Percentiles rank a stretch among this genome's conserved stretches.
phyloP scores from a whole-genome alignment of 1,139 yeast genomes.

The Yamadazyma triangularis region DNA sequence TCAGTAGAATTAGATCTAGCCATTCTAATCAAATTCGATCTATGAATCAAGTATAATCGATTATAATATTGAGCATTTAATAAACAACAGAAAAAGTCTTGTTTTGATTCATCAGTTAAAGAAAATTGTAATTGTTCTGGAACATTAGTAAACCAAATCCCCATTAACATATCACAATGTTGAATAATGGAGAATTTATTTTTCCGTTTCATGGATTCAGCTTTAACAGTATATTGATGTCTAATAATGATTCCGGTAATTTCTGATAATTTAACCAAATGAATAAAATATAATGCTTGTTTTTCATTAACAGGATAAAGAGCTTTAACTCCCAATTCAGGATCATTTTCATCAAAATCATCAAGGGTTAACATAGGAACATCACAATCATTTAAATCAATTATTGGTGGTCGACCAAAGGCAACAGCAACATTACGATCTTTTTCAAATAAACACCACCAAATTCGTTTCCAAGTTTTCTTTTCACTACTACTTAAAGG shows the following conservation, averaged over 20 bases:
- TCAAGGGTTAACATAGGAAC: conserved; percentile 66
- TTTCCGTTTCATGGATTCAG: conserved; percentile 49
- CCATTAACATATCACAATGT: conserved; percentile 77
- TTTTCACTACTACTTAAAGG: conserved; percentile 39
- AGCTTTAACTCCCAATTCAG: conserved; percentile 36
- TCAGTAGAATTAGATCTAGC: conserved; percentile 40
- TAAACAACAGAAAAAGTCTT: conserved; percentile 55
- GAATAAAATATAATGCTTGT: conserved; percentile 56
- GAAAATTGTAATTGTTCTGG: conserved; percentile 65
- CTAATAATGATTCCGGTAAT: conserved; percentile 68
- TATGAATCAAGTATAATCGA: conserved; percentile 64
- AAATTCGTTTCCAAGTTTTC: conserved; percentile 62
- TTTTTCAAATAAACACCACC: conserved; percentile 79
- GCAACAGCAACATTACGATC: conserved; percentile 73
- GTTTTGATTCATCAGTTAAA: conserved; percentile 49
- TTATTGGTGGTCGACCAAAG: conserved; percentile 68
- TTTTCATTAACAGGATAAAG: conserved; percentile 46
- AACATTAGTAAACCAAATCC: conserved; percentile 69
- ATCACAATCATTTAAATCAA: conserved; percentile 73
- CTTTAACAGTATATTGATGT: conserved; percentile 69
- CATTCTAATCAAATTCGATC: conserved; percentile 61
- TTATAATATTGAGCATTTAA: conserved; percentile 73
- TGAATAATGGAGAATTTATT: conserved; percentile 55
- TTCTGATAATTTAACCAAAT: conserved; percentile 65
- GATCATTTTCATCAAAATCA: conserved; percentile 61